phyloP scores from a whole-genome alignment of 768 basidiomycete species.

The Cubamyces sp. region DNA sequence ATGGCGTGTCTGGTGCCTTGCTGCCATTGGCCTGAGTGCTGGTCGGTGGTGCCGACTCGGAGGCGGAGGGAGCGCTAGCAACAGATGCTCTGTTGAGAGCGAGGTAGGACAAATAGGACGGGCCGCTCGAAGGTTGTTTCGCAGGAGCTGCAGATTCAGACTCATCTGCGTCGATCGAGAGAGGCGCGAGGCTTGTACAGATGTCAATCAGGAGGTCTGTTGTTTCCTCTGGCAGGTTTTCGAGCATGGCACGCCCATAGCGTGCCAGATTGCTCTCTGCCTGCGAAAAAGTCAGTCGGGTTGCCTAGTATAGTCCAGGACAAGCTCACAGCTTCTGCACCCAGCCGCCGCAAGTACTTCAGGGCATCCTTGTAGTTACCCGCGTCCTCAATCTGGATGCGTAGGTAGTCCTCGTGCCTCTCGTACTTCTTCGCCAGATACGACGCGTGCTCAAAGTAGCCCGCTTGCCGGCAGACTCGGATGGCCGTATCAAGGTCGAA shows the following conservation, averaged over 20 bases:
- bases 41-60: background rate
- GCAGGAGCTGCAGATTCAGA: slow-evolving; percentile 32
- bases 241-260: slow-evolving; percentile 87
- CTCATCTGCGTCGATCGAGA: slow-evolving; percentile 47
- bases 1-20: background rate
- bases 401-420: slow-evolving; percentile 88
- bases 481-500: slow-evolving; percentile 98
- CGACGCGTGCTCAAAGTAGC: slow-evolving; percentile 93
- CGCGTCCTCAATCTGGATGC: slow-evolving; percentile 94
- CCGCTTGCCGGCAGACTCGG: slow-evolving; percentile 93
- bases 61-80: slow-evolving; percentile 30
- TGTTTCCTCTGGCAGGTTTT: slow-evolving; percentile 82
- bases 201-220: slow-evolving; percentile 91
- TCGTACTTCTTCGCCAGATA: slow-evolving; percentile 93
- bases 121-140: slow-evolving; percentile 37
- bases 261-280: slow-evolving; percentile 85
- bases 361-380: slow-evolving; percentile 82
- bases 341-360: slow-evolving; percentile 76
- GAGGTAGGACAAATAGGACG: slow-evolving; percentile 82
- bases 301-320: background rate
- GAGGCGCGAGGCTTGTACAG: slow-evolving; percentile 68
- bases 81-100: slow-evolving; percentile 63
- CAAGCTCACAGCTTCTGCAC: slow-evolving; percentile 72
- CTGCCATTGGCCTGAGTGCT: slow-evolving; percentile 3
- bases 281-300: slow-evolving; percentile 42